Evolutionary conservation across 805 yeast species (phyloP), one percentile per base, ranked within the genome.

Genomic region (Metschnikowia picachoensis): DNA sequence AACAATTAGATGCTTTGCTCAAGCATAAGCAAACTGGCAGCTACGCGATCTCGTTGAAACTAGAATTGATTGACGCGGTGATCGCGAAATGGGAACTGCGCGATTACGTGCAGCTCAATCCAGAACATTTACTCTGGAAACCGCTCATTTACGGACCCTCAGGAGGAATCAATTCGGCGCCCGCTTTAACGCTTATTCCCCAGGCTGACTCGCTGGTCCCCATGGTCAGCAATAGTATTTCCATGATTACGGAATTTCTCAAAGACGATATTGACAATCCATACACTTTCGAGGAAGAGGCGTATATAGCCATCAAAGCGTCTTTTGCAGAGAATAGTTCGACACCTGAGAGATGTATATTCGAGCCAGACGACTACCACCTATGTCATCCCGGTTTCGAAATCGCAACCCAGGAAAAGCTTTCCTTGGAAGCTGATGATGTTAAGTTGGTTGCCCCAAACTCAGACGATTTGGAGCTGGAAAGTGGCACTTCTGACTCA

Each of bases 141-240:
- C 90, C 91, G 1, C 75, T 87, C 65, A 76, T 87, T n/a, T 76
- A 81, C 56, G 95, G 95, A 0, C 92, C 94, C 0, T 83, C 91
- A 0, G 89, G 94, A 17, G 96, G 95, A 12, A 83, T 88, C 31
- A 85, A 85, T 56, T 79, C 85, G 0, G 80, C 79, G 0, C 74
- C 79, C 1, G 70, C 77, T 60, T 65, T 68, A 65, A 35, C 50
- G 11, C 11, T 32, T 40, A 62, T 31, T 2, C 40, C 48, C 2
- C 47, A 44, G 31, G 36, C 49, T 11, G 43, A 41, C 14, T 34
- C 38, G 3, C 49, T 31, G 14, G 46, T 39, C 5, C 50, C 57
- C 1, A 51, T 56, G 14, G 52, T 66, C 20, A 64, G 68, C 62
- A 75, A 78, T 37, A 79, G 78, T 55, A 79, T 85, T 20, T 73